Conservation (phyloP, 192 early-diverging fungal genomes). For the Pilobolus umbonatus region DNA sequence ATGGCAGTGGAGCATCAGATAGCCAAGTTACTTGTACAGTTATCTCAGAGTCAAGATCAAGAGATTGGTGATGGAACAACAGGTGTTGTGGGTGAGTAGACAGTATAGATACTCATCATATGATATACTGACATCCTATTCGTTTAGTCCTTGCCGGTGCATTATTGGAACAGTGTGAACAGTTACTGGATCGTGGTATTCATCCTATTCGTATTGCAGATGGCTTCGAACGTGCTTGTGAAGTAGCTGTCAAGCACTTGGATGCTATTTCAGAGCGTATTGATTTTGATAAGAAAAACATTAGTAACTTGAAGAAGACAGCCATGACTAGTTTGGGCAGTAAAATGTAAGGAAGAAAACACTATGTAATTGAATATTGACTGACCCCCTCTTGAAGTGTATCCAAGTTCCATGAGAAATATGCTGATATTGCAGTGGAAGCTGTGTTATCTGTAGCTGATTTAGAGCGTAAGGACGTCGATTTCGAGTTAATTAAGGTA, state of each 20-base stretch:
- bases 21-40: slow-evolving; percentile 94
- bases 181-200: slow-evolving; percentile 90
- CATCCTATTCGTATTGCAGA: slow-evolving; percentile 99
- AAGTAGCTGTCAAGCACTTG: slow-evolving; percentile 87
- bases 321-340: slow-evolving; percentile 97
- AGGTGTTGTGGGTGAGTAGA: slow-evolving; percentile 86
- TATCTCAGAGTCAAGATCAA: slow-evolving; percentile 98
- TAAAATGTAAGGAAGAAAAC: slow-evolving; percentile 96
- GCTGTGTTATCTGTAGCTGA: slow-evolving; percentile 97
- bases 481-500: slow-evolving; percentile 99
- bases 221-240: slow-evolving; percentile 96
- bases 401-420: slow-evolving; percentile 97
- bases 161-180: slow-evolving; percentile 94
- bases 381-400: too few species aligned
- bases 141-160: slow-evolving; percentile 90
- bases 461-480: slow-evolving; percentile 97
- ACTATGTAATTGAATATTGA: too few species aligned
- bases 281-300: slow-evolving; percentile 77
- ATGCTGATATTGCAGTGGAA: slow-evolving; percentile 97
- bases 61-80: slow-evolving; percentile 99
- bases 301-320: slow-evolving; percentile 82
- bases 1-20: slow-evolving; percentile 99
- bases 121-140: too few species aligned
- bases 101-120: too few species aligned
- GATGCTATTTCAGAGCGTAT: slow-evolving; percentile 91